Conservation (phyloP, 768 basidiomycete species). For the Saitozyma sp. region DNA sequence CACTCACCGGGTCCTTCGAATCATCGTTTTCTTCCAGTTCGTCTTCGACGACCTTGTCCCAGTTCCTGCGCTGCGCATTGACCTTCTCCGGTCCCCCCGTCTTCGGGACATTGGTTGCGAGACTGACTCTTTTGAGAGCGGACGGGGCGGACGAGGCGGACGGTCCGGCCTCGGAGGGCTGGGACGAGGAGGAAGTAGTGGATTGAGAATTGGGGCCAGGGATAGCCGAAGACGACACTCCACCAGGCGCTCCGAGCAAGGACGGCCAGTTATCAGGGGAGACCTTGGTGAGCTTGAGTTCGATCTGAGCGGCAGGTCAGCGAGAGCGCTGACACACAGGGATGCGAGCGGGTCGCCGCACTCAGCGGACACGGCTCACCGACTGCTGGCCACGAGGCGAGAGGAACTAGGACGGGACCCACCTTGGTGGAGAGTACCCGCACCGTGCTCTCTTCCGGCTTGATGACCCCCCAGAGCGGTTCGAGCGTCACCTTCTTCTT, state of each 20-base stretch:
- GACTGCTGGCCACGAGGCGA: too few species aligned
- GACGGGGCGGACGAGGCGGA: constrained; percentile 37
- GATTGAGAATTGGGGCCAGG: not conserved
- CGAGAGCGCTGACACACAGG: not conserved
- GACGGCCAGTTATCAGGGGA: constrained; percentile 66
- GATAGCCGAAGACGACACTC: too few species aligned
- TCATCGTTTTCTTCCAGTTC: constrained; percentile 75
- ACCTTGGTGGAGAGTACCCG: constrained; percentile 78
- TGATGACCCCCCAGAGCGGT: constrained; percentile 80
- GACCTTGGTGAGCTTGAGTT: constrained; percentile 73
- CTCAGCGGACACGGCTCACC: too few species aligned
- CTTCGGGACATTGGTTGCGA: not conserved
- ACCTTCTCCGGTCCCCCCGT: constrained; percentile 24
- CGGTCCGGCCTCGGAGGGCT: constrained; percentile 22
- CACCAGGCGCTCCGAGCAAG: constrained; percentile 10
- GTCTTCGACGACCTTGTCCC: constrained; percentile 72
- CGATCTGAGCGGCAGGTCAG: constrained; percentile 56
- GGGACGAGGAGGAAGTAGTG: constrained; percentile 2
- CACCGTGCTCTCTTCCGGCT: constrained; percentile 63
- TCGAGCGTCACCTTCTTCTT: constrained; percentile 65
- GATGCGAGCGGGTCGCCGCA: too few species aligned
- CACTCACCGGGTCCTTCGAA: constrained; percentile 31
- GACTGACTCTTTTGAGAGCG: not conserved
- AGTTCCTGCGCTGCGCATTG: constrained; percentile 68
- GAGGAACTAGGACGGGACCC: not conserved